Evolutionary conservation across 768 basidiomycete species (phyloP).

Genomic region (Russula olivacea): DNA sequence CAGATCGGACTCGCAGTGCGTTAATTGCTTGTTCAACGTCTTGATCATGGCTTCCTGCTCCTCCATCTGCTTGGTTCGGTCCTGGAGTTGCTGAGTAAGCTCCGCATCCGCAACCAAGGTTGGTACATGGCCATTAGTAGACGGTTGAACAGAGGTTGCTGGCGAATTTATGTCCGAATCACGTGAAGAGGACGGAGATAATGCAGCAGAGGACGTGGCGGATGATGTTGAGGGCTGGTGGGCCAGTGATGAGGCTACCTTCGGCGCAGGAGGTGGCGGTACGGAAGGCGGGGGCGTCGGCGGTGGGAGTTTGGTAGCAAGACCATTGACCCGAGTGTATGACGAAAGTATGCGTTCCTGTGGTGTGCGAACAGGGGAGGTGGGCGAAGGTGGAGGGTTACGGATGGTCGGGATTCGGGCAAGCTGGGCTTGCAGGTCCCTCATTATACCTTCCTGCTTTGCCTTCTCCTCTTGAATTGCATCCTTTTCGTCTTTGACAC

Average conservation of each 20-base stretch:
- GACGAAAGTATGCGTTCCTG: constrained; percentile 43
- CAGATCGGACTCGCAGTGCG: constrained; percentile 88
- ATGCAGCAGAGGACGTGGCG: constrained; percentile 45
- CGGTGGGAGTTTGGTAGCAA: constrained; percentile 77
- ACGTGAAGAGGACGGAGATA: constrained; percentile 55
- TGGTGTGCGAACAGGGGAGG: constrained; percentile 44
- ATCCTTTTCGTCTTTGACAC: constrained; percentile 79
- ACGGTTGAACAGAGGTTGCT: constrained; percentile 37
- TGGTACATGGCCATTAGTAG: constrained; percentile 32
- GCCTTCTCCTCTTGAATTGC: constrained; percentile 64
- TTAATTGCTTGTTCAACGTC: constrained; percentile 87
- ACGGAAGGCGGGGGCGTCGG: constrained; percentile 83
- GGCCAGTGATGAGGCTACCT: constrained; percentile 45
- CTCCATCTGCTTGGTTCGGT: constrained; percentile 67
- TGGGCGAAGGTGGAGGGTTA: constrained; percentile 37
- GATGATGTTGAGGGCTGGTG: constrained; percentile 47
- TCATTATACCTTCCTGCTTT: constrained; percentile 60
- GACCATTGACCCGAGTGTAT: constrained; percentile 52
- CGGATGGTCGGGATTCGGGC: constrained; percentile 43
- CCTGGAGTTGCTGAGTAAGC: constrained; percentile 52
- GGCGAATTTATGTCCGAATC: constrained; percentile 69
- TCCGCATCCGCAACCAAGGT: constrained; percentile 56
- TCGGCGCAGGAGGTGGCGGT: constrained; percentile 78
- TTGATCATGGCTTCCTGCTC: constrained; percentile 91
- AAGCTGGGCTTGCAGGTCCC: constrained; percentile 73